Evolutionary conservation across 805 yeast genomes (phyloP).

Genomic region (Saccharomyces jurei): DNA sequence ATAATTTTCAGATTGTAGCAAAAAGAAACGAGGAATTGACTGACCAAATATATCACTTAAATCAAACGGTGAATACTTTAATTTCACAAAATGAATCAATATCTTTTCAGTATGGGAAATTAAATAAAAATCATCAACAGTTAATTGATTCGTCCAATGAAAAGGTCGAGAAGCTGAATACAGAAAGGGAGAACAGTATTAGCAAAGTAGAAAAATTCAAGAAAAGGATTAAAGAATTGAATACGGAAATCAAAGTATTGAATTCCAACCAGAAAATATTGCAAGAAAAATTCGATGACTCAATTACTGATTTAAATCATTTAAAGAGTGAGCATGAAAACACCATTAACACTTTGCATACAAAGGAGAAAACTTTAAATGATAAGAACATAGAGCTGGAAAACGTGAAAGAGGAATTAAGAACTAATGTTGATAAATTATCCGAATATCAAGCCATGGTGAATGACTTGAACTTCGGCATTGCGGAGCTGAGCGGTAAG

Average conservation of each 20-base stretch:
- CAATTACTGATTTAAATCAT: constrained; percentile 11
- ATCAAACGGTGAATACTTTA: constrained; percentile 13
- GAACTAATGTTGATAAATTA: neutral
- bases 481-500: neutral
- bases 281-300: constrained; percentile 20
- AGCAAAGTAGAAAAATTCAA: constrained; percentile 12
- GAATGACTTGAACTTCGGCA: neutral
- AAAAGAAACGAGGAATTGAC: constrained; percentile 19
- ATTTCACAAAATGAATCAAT: constrained; percentile 11
- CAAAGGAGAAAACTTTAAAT: constrained; percentile 5
- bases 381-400: constrained; percentile 5
- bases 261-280: constrained; percentile 23
- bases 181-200: constrained; percentile 9
- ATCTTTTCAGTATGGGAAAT: constrained; percentile 6
- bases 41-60: constrained; percentile 14
- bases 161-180: constrained; percentile 1
- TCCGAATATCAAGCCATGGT: neutral
- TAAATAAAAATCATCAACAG: constrained; percentile 6
- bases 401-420: neutral
- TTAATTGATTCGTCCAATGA: constrained; percentile 4
- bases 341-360: neutral
- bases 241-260: constrained; percentile 23
- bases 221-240: constrained; percentile 12
- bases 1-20: constrained; percentile 7
- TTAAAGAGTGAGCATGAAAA: constrained; percentile 2